Percentiles rank a stretch among this genome's conserved stretches.
Evolutionary conservation across 768 basidiomycete species (phyloP).

Genomic region (Termitomyces titanicus): DNA sequence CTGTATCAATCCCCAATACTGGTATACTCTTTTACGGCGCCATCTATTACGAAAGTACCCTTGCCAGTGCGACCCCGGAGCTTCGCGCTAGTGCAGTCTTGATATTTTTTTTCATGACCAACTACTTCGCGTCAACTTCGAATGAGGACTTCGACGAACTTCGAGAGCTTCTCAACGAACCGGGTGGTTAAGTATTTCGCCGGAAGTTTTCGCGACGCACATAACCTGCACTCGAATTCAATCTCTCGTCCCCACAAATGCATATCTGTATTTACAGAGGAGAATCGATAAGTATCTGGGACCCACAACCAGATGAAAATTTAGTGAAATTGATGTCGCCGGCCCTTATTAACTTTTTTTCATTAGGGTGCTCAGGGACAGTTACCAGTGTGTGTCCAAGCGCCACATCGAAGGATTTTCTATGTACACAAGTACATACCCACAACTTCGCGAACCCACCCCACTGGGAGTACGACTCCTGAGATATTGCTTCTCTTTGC

Average conservation of each 20-base stretch:
- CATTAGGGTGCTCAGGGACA: not conserved
- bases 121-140: too few relatives aligned
- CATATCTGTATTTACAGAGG: too few relatives aligned
- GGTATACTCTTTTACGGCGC: too few relatives aligned
- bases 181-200: not conserved
- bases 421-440: too few relatives aligned
- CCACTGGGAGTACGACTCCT: too few relatives aligned
- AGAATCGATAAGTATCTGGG: not conserved
- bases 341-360: not conserved
- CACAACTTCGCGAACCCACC: not conserved
- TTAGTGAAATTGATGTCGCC: too few relatives aligned
- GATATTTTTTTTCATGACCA: too few relatives aligned
- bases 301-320: not conserved
- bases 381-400: not conserved
- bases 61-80: not conserved
- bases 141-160: not conserved
- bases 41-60: not conserved
- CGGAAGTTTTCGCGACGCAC: not conserved
- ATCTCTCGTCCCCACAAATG: too few relatives aligned
- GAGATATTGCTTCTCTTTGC: not conserved
- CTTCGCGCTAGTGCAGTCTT: too few relatives aligned
- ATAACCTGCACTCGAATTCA: not conserved
- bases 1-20: not conserved
- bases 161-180: too few relatives aligned
- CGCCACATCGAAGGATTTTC: not conserved